phyloP scores from a whole-genome alignment of 768 basidiomycete species.

The Exidia glandulosa region DNA sequence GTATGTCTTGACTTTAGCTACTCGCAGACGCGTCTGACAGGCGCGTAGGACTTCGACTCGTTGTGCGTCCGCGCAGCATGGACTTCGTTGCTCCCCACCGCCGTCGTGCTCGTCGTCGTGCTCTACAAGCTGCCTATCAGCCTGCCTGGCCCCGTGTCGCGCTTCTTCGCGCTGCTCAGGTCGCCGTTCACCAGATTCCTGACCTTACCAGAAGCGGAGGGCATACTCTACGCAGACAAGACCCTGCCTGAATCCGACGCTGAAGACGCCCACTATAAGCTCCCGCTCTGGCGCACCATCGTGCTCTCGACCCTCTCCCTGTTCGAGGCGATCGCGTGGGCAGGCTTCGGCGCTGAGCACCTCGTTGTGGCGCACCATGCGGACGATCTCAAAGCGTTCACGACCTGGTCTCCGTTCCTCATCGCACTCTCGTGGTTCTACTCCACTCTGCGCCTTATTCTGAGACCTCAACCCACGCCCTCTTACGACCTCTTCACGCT shows the following conservation, averaged over 20 bases:
- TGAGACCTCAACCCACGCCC: slow-evolving; percentile 9
- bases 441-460: slow-evolving; percentile 7
- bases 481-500: slow-evolving; percentile 14
- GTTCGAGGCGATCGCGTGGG: slow-evolving; percentile 11
- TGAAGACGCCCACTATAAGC: not conserved
- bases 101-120: slow-evolving; percentile 25
- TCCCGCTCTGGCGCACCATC: slow-evolving; percentile 7
- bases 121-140: slow-evolving; percentile 24
- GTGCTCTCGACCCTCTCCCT: slow-evolving; percentile 9
- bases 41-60: slow-evolving; percentile 27
- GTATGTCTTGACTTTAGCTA: not conserved
- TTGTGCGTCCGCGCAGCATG: slow-evolving; percentile 41
- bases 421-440: slow-evolving; percentile 16
- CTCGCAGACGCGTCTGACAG: not conserved
- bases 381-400: not conserved
- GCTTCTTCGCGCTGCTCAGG: slow-evolving; percentile 9
- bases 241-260: not conserved
- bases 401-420: slow-evolving; percentile 6
- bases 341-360: slow-evolving; percentile 7
- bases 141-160: slow-evolving; percentile 7
- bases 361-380: slow-evolving; percentile 2
- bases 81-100: slow-evolving; percentile 38
- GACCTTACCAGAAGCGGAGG: slow-evolving; percentile 46
- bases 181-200: slow-evolving; percentile 31
- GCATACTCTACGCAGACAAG: slow-evolving; percentile 6